These are phyloP conservation scores for Saccharomycopsis vini DNA, from an alignment of 805 yeast species.

Conservation along the genomic window DNA sequence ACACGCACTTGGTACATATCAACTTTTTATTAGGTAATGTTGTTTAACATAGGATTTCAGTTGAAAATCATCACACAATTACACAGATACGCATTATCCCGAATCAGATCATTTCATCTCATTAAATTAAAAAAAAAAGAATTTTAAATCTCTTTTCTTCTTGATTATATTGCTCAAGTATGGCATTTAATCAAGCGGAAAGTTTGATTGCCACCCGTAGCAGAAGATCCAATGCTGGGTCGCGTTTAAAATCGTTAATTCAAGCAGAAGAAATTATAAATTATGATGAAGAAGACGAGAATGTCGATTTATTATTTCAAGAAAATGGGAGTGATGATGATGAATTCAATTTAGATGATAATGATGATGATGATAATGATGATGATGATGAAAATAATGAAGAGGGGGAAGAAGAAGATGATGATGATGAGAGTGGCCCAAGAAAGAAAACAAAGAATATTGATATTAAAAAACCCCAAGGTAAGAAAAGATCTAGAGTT, in stretches of 20 bases:
- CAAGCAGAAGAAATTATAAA: slow-evolving; percentile 47
- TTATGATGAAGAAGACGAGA: slow-evolving; percentile 64
- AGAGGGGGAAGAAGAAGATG: slow-evolving; percentile 9
- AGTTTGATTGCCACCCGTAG: slow-evolving; percentile 66
- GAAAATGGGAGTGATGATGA: slow-evolving; percentile 27
- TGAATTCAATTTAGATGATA: slow-evolving; percentile 12
- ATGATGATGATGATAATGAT: slow-evolving; percentile 6
- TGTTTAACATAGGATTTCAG: no score
- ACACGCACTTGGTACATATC: no score
- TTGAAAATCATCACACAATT: no score
- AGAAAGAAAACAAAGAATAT: neutral
- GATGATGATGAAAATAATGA: slow-evolving; percentile 8
- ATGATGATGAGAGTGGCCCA: neutral
- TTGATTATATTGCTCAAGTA: neutral
- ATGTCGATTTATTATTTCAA: slow-evolving; percentile 59
- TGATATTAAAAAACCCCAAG: no score
- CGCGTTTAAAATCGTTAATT: slow-evolving; percentile 62
- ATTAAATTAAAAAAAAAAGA: no score
- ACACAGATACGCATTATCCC: no score
- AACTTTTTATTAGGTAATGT: no score
- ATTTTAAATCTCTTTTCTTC: no score
- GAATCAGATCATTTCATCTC: no score
- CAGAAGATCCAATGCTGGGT: slow-evolving; percentile 85
- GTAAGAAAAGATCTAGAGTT: no score
- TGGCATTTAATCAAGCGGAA: slow-evolving; percentile 24